Percentiles rank a stretch among this genome's conserved stretches.
Evolutionary conservation across 306 rosid species (phyloP).

Genomic region (Sicyos baderoa): DNA sequence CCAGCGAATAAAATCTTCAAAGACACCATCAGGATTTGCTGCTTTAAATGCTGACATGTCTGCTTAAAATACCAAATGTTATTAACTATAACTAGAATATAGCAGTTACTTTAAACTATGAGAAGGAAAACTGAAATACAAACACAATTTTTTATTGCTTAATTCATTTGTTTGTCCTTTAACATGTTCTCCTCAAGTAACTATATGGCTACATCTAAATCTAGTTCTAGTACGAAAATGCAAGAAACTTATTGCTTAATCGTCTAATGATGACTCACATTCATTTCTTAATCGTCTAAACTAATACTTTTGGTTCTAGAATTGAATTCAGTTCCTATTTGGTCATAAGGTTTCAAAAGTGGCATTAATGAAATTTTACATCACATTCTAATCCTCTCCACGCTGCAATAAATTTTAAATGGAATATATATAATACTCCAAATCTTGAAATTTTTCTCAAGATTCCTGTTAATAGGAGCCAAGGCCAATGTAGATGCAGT

Average conservation of each 20-base stretch:
- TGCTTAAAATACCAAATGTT: conserved; percentile 31
- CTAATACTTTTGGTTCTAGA: too few relatives aligned
- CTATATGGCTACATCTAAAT: neutral
- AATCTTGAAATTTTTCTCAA: neutral
- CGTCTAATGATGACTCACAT: neutral
- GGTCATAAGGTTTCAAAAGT: too few relatives aligned
- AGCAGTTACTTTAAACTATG: neutral
- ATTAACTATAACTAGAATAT: conserved; percentile 7
- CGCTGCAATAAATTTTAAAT: too few relatives aligned
- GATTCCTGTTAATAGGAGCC: neutral
- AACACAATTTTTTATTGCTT: neutral
- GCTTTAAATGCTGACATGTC: conserved; percentile 99
- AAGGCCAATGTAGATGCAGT: conserved; percentile 14
- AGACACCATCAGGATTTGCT: conserved; percentile 85
- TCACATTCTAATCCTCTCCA: too few relatives aligned
- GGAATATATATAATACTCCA: too few relatives aligned
- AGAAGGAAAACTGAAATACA: conserved; percentile 1
- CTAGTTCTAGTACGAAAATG: neutral
- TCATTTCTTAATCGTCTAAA: too few relatives aligned
- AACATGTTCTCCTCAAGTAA: neutral
- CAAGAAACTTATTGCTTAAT: neutral
- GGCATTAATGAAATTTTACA: too few relatives aligned
- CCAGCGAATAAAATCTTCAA: conserved; percentile 97
- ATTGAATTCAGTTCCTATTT: too few relatives aligned
- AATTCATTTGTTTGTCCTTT: neutral